Conservation (phyloP, 495 filamentous ascomycete genomes). For the Arthonia radiata region DNA sequence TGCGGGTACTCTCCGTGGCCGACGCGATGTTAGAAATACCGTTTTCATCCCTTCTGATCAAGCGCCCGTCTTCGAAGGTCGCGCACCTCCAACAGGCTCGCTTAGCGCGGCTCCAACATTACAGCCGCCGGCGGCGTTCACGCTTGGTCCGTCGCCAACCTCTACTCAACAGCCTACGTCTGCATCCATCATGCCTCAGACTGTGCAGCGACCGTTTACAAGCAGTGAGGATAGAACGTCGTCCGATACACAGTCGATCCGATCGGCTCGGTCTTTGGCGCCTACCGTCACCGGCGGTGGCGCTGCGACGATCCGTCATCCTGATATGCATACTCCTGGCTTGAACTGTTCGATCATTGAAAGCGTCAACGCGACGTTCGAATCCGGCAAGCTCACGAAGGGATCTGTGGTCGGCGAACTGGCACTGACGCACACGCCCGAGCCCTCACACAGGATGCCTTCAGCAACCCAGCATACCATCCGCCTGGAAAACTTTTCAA, state of each 20-base stretch:
- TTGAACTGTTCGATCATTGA: conserved; percentile 83
- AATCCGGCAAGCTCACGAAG: conserved; percentile 41
- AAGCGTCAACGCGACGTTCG: conserved; percentile 65
- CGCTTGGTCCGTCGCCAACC: conserved; percentile 6
- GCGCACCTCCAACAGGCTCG: neutral
- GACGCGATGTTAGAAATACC: conserved; percentile 75
- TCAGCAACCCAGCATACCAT: conserved; percentile 32
- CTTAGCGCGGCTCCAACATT: neutral
- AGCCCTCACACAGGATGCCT: too few species aligned
- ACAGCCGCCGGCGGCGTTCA: conserved; percentile 11
- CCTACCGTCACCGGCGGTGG: conserved; percentile 28
- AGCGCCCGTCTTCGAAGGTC: conserved; percentile 5
- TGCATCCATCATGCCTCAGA: too few species aligned
- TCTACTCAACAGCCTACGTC: too few species aligned
- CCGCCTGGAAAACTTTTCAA: conserved; percentile 68
- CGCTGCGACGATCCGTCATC: conserved; percentile 38
- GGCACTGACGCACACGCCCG: conserved; percentile 48
- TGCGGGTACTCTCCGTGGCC: conserved; percentile 57
- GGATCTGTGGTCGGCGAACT: conserved; percentile 72
- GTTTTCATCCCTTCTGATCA: conserved; percentile 41
- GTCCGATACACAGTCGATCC: conserved; percentile 79
- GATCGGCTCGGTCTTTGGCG: conserved; percentile 60
- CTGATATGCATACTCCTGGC: conserved; percentile 57
- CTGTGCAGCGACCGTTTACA: too few species aligned
- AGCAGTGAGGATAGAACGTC: conserved; percentile 30